These are phyloP conservation scores for Mycena epipterygia DNA, from an alignment of 768 basidiomycete genomes.

Conservation along the genomic window DNA sequence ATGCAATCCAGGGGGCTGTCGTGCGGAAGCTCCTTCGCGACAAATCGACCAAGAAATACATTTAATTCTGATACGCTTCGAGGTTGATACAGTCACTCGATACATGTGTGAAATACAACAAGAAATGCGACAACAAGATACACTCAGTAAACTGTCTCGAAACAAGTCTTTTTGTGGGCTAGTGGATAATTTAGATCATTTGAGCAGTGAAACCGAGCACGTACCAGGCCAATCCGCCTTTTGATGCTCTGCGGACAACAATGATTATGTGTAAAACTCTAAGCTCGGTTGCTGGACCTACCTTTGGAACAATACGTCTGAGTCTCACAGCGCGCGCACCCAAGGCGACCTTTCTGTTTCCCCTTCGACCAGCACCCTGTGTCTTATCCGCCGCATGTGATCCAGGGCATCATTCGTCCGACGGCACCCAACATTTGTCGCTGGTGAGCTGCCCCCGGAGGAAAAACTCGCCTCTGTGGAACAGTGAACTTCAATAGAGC, in stretches of 20 bases:
- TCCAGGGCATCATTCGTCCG: slow-evolving; percentile 9
- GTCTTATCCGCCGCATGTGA: slow-evolving; percentile 7
- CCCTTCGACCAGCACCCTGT: slow-evolving; percentile 17
- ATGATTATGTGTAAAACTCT: neutral
- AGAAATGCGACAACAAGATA: too few species aligned
- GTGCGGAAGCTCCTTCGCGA: too few species aligned
- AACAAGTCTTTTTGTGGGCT: slow-evolving; percentile 12
- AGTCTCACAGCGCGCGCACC: slow-evolving; percentile 10
- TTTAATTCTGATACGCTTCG: too few species aligned
- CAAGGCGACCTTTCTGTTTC: slow-evolving; percentile 8
- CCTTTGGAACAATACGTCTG: slow-evolving; percentile 12
- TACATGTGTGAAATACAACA: too few species aligned
- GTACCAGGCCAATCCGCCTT: slow-evolving; percentile 15
- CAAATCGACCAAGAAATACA: too few species aligned
- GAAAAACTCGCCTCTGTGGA: neutral
- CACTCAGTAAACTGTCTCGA: slow-evolving; percentile 7
- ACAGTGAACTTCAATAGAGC: neutral
- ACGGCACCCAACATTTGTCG: slow-evolving; percentile 14
- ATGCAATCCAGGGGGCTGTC: too few species aligned
- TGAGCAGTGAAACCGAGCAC: too few species aligned
- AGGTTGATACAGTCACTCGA: too few species aligned
- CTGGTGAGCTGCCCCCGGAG: neutral
- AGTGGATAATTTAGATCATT: too few species aligned
- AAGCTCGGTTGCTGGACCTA: neutral
- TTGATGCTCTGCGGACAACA: slow-evolving; percentile 5